Evolutionary conservation across 306 rosid genomes (phyloP).

Genomic region (Pyrus betulifolia): DNA sequence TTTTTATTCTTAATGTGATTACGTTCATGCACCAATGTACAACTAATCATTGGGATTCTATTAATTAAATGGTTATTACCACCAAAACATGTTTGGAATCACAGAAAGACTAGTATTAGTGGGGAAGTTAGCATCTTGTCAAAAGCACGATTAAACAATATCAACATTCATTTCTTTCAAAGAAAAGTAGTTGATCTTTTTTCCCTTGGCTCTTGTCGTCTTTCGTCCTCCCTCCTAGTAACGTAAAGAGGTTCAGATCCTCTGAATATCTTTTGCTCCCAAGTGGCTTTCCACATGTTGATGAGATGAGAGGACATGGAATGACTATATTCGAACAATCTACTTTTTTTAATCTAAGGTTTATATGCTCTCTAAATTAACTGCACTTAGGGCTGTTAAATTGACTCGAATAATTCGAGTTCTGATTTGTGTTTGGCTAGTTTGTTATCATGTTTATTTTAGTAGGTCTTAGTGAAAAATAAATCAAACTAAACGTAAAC

Average conservation of each 20-base stretch:
- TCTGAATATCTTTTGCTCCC: not conserved
- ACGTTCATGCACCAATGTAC: constrained; percentile 4
- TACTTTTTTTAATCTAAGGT: not conserved
- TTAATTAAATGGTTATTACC: not conserved
- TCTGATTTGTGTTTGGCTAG: too few species aligned
- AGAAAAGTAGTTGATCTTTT: not conserved
- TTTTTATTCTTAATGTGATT: not conserved
- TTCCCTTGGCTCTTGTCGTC: not conserved
- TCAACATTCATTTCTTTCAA: not conserved
- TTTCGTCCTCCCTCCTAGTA: not conserved
- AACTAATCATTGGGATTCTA: constrained; percentile 8
- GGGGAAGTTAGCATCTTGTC: constrained; percentile 2
- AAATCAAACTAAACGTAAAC: too few species aligned
- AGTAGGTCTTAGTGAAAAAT: too few species aligned
- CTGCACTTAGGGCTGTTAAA: too few species aligned
- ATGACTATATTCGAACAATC: not conserved
- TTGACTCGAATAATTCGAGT: too few species aligned
- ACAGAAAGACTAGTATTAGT: not conserved
- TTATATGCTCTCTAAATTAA: not conserved
- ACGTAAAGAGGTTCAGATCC: not conserved
- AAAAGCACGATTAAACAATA: not conserved
- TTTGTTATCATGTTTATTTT: too few species aligned
- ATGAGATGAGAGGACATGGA: not conserved
- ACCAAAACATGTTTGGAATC: not conserved
- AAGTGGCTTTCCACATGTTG: not conserved